Percentiles rank a stretch among this genome's conserved stretches.
Evolutionary conservation across 2,329 filamentous ascomycete species (phyloP).

Genomic region (Alternaria triticimaculans): DNA sequence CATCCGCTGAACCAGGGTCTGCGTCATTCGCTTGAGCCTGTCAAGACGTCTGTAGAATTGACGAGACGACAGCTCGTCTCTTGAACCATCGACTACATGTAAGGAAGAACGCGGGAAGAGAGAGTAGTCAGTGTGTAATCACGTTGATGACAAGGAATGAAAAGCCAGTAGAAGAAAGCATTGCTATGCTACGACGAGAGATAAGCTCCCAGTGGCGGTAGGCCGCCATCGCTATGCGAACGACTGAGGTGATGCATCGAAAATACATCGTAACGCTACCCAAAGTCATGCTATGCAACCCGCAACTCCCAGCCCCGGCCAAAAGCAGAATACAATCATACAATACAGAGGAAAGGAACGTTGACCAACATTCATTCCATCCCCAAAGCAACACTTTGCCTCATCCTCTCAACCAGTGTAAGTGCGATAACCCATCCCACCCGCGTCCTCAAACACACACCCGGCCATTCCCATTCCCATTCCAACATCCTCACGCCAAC

Average conservation of each 20-base stretch:
- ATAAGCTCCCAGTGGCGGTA: not conserved
- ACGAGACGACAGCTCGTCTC: not conserved
- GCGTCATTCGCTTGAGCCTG: not conserved
- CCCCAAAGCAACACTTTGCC: not conserved
- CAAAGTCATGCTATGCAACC: not conserved
- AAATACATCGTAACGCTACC: not conserved
- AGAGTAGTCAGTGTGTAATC: not conserved
- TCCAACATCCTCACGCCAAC: conserved; percentile 21
- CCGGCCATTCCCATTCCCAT: conserved; percentile 2
- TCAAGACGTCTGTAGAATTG: not conserved
- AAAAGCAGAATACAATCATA: not conserved
- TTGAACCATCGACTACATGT: not conserved
- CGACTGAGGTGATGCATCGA: not conserved
- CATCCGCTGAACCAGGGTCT: not conserved
- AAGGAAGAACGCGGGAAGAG: not conserved
- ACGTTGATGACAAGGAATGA: not conserved
- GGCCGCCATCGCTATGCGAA: not conserved
- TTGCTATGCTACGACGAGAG: not conserved
- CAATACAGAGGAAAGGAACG: not conserved
- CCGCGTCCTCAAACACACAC: conserved; percentile 14
- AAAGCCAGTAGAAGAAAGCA: not conserved
- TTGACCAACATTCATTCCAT: not conserved
- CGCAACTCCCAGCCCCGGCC: not conserved
- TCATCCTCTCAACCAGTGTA: conserved; percentile 8
- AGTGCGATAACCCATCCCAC: conserved; percentile 8